phyloP scores from a whole-genome alignment of 805 yeast genomes.

The Candida chilensis region DNA sequence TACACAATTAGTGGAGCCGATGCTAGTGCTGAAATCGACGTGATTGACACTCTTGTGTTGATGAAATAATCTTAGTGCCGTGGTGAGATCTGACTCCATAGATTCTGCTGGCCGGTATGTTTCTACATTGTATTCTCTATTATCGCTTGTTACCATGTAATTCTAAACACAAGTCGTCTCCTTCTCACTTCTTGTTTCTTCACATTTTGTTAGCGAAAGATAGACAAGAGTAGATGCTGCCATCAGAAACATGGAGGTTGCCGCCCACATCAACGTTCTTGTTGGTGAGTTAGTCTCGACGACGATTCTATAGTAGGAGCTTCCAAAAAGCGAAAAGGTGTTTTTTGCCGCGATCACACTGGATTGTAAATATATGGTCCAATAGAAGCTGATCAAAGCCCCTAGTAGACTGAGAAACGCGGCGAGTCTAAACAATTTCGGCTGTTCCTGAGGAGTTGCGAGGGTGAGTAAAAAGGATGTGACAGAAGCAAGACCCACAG shows the following conservation, averaged over 20 bases:
- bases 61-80: slow-evolving; percentile 17
- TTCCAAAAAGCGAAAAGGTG: neutral
- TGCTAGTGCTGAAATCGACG: slow-evolving; percentile 24
- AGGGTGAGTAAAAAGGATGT: neutral
- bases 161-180: too few relatives aligned
- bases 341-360: neutral
- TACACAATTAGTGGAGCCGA: slow-evolving; percentile 10
- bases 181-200: too few relatives aligned
- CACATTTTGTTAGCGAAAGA: too few relatives aligned
- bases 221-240: neutral
- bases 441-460: neutral
- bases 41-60: too few relatives aligned
- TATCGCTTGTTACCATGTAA: too few relatives aligned
- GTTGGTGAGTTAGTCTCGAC: neutral
- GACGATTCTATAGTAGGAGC: neutral
- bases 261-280: neutral
- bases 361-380: neutral
- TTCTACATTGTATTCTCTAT: slow-evolving; percentile 8
- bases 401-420: neutral
- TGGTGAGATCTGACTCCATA: slow-evolving; percentile 3
- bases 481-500: neutral
- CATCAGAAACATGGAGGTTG: neutral
- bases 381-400: neutral
- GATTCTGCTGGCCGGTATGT: slow-evolving; percentile 11
- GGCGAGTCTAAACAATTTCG: neutral